Evolutionary conservation across 805 yeast genomes (phyloP).

Genomic region (Ogataea henricii): DNA sequence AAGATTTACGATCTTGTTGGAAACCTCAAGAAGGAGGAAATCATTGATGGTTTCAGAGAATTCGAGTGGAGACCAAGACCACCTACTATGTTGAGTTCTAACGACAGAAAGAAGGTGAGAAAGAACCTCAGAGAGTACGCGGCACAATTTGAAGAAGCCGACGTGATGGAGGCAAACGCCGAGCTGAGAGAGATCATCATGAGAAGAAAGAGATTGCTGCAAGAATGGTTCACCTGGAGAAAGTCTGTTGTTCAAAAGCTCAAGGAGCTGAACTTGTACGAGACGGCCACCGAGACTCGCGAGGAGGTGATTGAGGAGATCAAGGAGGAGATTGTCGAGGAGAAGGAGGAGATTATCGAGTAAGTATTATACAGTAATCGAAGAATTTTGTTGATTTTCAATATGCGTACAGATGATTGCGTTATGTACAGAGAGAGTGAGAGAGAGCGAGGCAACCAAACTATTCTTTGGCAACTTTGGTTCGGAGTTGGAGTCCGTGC

Average conservation of each 20-base stretch:
- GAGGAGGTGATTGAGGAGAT: slow-evolving; percentile 71
- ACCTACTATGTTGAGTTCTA: slow-evolving; percentile 66
- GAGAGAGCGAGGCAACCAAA: not conserved
- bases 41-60: slow-evolving; percentile 79
- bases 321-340: slow-evolving; percentile 72
- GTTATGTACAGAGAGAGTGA: slow-evolving; percentile 2
- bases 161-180: slow-evolving; percentile 93
- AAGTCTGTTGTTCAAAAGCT: slow-evolving; percentile 48
- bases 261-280: slow-evolving; percentile 48
- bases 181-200: slow-evolving; percentile 88
- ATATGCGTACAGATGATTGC: slow-evolving; percentile 3
- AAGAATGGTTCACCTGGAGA: slow-evolving; percentile 88
- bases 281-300: slow-evolving; percentile 48
- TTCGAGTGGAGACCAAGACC: slow-evolving; percentile 99
- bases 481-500: slow-evolving; percentile 92
- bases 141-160: slow-evolving; percentile 91
- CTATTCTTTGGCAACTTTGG: slow-evolving; percentile 49
- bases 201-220: slow-evolving; percentile 75
- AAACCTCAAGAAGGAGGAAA: slow-evolving; percentile 69
- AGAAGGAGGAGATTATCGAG: slow-evolving; percentile 69
- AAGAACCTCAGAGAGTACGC: slow-evolving; percentile 86
- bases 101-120: slow-evolving; percentile 85
- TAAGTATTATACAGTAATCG: not conserved
- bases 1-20: slow-evolving; percentile 86
- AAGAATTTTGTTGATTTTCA: not conserved